Evolutionary conservation across 257 asterid species (phyloP).

Genomic region (Forsythia viridissima): DNA sequence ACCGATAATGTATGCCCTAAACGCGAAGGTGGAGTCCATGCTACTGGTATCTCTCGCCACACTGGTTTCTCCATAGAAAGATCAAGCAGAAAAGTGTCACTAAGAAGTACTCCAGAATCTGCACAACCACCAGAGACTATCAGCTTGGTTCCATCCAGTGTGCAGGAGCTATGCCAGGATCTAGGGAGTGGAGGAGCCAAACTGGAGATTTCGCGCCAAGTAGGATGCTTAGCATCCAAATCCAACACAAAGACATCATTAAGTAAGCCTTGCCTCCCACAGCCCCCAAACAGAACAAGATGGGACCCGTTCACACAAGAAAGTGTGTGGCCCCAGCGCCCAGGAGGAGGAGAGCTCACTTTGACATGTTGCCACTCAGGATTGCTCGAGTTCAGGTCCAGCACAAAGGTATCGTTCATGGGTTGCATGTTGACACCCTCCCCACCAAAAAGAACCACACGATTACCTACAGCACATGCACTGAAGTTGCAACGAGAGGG

Average conservation of each 20-base stretch:
- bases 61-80: slow-evolving; percentile 1
- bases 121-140: slow-evolving; percentile 89
- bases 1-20: slow-evolving; percentile 1
- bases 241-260: slow-evolving; percentile 91
- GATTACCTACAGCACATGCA: slow-evolving; percentile 6
- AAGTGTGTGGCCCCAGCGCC: slow-evolving; percentile 73
- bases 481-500: slow-evolving; percentile 8
- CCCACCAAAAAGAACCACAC: slow-evolving; percentile 77
- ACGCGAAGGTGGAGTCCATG: background rate
- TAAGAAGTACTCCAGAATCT: background rate
- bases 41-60: slow-evolving; percentile 6
- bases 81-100: background rate
- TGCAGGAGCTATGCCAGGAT: slow-evolving; percentile 99
- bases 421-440: slow-evolving; percentile 81
- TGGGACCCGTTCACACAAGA: background rate
- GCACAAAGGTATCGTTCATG: slow-evolving; percentile 40
- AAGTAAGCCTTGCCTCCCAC: slow-evolving; percentile 91
- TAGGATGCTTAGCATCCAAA: slow-evolving; percentile 79
- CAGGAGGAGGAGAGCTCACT: slow-evolving; percentile 6
- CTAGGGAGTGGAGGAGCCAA: slow-evolving; percentile 94
- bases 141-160: slow-evolving; percentile 89
- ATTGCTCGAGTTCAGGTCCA: slow-evolving; percentile 47
- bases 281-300: slow-evolving; percentile 42
- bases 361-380: slow-evolving; percentile 1
- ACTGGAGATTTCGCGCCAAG: slow-evolving; percentile 94